A percentile compares a stretch with the other conserved stretches of the same genome.
These are phyloP conservation scores for Boletus vinaceobasis DNA, from an alignment of 768 basidiomycete genomes.

Conservation along the genomic window DNA sequence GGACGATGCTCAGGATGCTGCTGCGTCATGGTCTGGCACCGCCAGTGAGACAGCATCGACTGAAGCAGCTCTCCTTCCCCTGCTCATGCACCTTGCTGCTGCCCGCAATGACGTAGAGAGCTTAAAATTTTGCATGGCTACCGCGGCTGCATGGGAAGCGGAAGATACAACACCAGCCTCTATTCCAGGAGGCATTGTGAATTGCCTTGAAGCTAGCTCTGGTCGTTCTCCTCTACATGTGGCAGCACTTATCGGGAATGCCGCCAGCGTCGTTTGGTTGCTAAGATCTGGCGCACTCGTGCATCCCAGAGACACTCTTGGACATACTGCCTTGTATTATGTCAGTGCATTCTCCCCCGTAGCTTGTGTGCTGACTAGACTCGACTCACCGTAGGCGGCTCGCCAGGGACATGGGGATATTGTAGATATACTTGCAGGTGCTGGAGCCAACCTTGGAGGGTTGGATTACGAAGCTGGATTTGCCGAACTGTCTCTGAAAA, in stretches of 20 bases:
- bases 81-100: conserved; percentile 76
- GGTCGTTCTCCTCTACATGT: conserved; percentile 77
- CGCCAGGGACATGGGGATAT: conserved; percentile 61
- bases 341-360: conserved; percentile 37
- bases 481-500: conserved; percentile 44
- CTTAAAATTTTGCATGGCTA: conserved; percentile 55
- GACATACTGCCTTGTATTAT: conserved; percentile 83
- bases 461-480: conserved; percentile 60
- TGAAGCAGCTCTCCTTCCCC: conserved; percentile 69
- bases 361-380: background rate
- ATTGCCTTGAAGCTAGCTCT: conserved; percentile 66
- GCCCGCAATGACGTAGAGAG: conserved; percentile 65
- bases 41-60: conserved; percentile 69
- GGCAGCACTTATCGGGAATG: conserved; percentile 67
- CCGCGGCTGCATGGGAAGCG: conserved; percentile 23
- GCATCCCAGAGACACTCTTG: conserved; percentile 74
- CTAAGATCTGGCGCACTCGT: conserved; percentile 76
- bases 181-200: conserved; percentile 67
- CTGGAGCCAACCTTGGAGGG: conserved; percentile 72
- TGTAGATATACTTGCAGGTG: conserved; percentile 63
- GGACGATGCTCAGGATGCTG: conserved; percentile 39
- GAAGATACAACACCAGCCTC: conserved; percentile 18
- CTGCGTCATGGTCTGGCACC: conserved; percentile 76
- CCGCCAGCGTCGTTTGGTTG: conserved; percentile 41
- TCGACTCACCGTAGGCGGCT: conserved; percentile 52